These are phyloP conservation scores for Saturnispora bothae DNA, from an alignment of 805 yeast genomes.

Conservation along the genomic window DNA sequence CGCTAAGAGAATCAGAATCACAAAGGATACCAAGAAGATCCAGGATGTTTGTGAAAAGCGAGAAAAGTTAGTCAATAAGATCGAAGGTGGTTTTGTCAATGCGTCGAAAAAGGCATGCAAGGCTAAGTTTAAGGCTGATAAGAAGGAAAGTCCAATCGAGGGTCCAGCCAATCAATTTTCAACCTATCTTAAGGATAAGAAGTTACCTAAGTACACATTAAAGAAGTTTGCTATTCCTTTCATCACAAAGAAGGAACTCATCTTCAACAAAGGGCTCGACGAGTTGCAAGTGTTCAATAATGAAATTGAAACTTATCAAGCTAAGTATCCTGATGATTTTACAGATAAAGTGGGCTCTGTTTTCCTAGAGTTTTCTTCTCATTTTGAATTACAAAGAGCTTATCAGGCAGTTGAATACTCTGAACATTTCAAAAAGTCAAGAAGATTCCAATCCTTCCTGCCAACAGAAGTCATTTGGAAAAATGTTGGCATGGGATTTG, in stretches of 20 bases:
- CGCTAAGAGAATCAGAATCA: conserved; percentile 47
- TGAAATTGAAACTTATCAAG: conserved; percentile 52
- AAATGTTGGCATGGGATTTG: conserved; percentile 50
- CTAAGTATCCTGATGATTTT: conserved; percentile 35
- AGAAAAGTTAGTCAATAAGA: conserved; percentile 45
- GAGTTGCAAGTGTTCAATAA: conserved; percentile 58
- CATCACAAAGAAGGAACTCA: conserved; percentile 76
- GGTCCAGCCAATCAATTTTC: conserved; percentile 46
- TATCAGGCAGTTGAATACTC: conserved; percentile 67
- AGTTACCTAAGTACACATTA: conserved; percentile 76
- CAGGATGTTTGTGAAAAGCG: conserved; percentile 51
- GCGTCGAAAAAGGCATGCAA: conserved; percentile 52
- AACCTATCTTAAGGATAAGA: conserved; percentile 57
- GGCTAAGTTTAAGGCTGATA: conserved; percentile 41
- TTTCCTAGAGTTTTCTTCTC: conserved; percentile 72
- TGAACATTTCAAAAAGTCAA: conserved; percentile 33
- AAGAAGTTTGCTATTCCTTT: conserved; percentile 33
- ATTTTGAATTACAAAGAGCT: conserved; percentile 81
- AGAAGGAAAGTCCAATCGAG: conserved; percentile 47
- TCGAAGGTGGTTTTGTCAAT: conserved; percentile 56
- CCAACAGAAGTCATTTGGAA: conserved; percentile 86
- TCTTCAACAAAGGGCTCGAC: conserved; percentile 63
- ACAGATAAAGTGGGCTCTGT: conserved; percentile 50
- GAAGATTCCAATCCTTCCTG: conserved; percentile 48
- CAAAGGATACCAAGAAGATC: conserved; percentile 52